Conservation (phyloP, 768 basidiomycete genomes). For the Hemileccinum impolitum region DNA sequence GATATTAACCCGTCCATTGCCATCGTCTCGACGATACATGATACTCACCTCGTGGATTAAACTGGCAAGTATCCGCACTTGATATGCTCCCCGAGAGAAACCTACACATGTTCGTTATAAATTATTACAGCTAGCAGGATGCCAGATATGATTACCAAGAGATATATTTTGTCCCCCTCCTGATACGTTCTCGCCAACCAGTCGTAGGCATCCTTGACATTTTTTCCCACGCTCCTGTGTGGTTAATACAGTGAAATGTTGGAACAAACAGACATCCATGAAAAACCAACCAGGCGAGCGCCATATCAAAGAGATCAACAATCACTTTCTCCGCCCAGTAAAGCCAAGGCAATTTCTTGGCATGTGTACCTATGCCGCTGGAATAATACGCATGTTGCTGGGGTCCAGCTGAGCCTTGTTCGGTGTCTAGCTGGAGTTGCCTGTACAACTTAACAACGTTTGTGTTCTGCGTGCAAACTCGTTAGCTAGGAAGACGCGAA, state of each 20-base stretch:
- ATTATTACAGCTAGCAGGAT: no score
- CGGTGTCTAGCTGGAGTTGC: slow-evolving; percentile 19
- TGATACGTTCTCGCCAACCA: neutral
- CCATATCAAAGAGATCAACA: no score
- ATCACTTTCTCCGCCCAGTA: neutral
- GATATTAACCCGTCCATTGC: no score
- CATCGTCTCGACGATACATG: no score
- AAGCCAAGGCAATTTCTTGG: neutral
- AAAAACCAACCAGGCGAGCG: neutral
- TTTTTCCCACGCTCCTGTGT: neutral
- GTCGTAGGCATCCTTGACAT: slow-evolving; percentile 1
- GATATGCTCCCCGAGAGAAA: slow-evolving; percentile 39
- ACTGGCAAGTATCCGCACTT: slow-evolving; percentile 33
- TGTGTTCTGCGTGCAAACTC: slow-evolving; percentile 24
- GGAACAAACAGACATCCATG: no score
- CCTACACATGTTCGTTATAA: slow-evolving; percentile 16
- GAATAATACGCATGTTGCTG: slow-evolving; percentile 32
- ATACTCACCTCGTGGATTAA: no score
- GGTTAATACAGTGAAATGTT: no score
- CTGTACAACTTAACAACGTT: slow-evolving; percentile 33
- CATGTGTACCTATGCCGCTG: slow-evolving; percentile 35
- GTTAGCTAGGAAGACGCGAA: neutral
- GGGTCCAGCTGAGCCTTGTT: neutral
- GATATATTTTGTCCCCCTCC: slow-evolving; percentile 27
- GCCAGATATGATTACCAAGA: slow-evolving; percentile 28